Percentiles rank a stretch among this genome's conserved stretches.
Evolutionary conservation across 164 flowering plant genomes (phyloP).

Genomic region (Chimonanthus praecox): DNA sequence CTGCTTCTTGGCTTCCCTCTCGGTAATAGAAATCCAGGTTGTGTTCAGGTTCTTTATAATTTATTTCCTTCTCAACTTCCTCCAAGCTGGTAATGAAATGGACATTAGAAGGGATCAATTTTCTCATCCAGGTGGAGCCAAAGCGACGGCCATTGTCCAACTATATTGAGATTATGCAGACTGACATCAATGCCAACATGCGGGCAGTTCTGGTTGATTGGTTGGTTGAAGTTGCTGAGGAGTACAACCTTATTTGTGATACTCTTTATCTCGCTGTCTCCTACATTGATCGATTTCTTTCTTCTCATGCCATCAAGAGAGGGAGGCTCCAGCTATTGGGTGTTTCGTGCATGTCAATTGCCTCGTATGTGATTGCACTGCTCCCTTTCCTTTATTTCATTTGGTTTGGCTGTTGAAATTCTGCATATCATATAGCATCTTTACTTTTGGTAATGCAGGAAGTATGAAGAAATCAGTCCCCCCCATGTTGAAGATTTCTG

Average conservation of each 20-base stretch:
- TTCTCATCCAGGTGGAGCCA: slow-evolving; percentile 31
- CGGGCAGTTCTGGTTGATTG: slow-evolving; percentile 65
- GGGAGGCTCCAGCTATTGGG: slow-evolving; percentile 69
- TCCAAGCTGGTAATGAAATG: background rate
- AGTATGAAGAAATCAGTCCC: slow-evolving; percentile 87
- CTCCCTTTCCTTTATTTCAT: background rate
- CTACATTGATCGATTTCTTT: slow-evolving; percentile 56
- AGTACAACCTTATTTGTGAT: slow-evolving; percentile 57
- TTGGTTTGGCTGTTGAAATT: background rate
- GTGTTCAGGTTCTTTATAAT: slow-evolving; percentile 1
- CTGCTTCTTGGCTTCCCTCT: background rate
- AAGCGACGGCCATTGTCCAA: slow-evolving; percentile 49
- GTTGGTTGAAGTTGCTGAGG: slow-evolving; percentile 80
- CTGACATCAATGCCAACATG: slow-evolving; percentile 57
- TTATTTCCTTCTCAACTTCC: background rate
- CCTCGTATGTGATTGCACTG: slow-evolving; percentile 51
- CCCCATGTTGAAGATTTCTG: slow-evolving; percentile 81
- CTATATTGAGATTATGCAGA: slow-evolving; percentile 53
- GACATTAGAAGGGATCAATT: background rate
- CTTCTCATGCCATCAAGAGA: slow-evolving; percentile 34
- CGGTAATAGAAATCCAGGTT: background rate
- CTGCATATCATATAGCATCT: background rate
- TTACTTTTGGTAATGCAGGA: slow-evolving; percentile 33
- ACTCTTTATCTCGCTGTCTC: slow-evolving; percentile 62
- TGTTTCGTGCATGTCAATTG: slow-evolving; percentile 81